A percentile compares a stretch with the other conserved stretches of the same genome.
Evolutionary conservation across 805 yeast genomes (phyloP).

Genomic region (Clavispora fructus): DNA sequence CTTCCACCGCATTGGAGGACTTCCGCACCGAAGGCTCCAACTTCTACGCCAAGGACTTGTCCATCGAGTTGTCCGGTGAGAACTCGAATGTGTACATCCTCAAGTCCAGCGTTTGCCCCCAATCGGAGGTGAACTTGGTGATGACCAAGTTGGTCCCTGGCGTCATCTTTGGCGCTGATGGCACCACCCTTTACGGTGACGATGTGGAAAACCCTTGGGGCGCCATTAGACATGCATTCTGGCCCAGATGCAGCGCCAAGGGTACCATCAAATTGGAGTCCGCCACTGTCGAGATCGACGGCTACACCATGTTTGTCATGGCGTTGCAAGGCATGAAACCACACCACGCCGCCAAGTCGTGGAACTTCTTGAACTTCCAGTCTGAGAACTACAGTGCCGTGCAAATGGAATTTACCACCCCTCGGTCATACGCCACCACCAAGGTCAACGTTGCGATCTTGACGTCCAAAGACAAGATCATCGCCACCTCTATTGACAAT

Average conservation of each 20-base stretch:
- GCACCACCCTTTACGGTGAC: slow-evolving; percentile 81
- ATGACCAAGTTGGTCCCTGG: slow-evolving; percentile 66
- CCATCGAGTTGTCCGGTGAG: slow-evolving; percentile 57
- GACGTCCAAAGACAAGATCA: slow-evolving; percentile 56
- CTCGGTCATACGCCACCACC: slow-evolving; percentile 79
- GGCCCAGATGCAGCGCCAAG: slow-evolving; percentile 79
- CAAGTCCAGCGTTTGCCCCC: slow-evolving; percentile 61
- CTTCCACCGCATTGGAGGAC: slow-evolving; percentile 83
- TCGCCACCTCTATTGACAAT: slow-evolving; percentile 62
- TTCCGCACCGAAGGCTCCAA: slow-evolving; percentile 68
- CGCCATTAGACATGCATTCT: slow-evolving; percentile 88
- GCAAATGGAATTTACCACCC: slow-evolving; percentile 94
- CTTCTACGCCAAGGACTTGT: slow-evolving; percentile 71
- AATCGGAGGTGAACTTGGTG: slow-evolving; percentile 64
- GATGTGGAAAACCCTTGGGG: slow-evolving; percentile 91
- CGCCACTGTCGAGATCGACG: slow-evolving; percentile 34
- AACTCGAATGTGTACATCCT: slow-evolving; percentile 41
- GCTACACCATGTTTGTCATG: slow-evolving; percentile 79
- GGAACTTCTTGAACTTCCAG: slow-evolving; percentile 93
- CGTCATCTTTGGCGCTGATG: slow-evolving; percentile 85
- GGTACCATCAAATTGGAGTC: slow-evolving; percentile 58
- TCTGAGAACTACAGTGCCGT: slow-evolving; percentile 69
- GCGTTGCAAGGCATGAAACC: slow-evolving; percentile 99
- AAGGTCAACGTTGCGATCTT: slow-evolving; percentile 77
- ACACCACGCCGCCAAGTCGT: slow-evolving; percentile 94